Evolutionary conservation across 345 rosid species (phyloP).

Genomic region (Camelina neglecta): DNA sequence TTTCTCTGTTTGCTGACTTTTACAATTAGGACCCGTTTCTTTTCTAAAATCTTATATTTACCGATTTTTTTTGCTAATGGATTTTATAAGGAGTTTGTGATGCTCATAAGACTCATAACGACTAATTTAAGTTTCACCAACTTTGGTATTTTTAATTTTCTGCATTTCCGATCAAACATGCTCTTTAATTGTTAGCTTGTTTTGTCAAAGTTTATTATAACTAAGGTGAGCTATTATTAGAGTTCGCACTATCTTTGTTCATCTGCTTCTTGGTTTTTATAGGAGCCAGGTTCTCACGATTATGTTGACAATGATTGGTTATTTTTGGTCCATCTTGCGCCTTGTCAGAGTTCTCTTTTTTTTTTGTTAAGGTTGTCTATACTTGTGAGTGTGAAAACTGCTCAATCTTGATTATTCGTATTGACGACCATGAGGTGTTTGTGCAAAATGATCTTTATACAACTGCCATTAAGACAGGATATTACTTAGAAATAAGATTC

Average conservation of each 20-base stretch:
- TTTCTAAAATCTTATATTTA: neutral
- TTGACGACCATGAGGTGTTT: neutral
- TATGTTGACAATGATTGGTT: no score
- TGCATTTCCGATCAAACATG: neutral
- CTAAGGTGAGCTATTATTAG: neutral
- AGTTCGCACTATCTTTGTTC: neutral
- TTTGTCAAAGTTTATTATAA: neutral
- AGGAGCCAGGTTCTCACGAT: no score
- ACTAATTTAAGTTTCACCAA: neutral
- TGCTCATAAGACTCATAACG: neutral
- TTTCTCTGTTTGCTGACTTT: neutral
- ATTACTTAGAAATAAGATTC: neutral
- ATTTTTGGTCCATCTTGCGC: neutral
- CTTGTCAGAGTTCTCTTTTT: neutral
- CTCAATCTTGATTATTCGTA: neutral
- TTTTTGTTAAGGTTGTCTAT: neutral
- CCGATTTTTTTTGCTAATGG: neutral
- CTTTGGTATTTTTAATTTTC: neutral
- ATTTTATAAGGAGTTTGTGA: neutral
- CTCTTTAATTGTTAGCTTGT: neutral
- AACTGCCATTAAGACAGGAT: neutral
- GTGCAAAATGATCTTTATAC: neutral
- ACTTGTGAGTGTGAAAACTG: neutral
- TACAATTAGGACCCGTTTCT: neutral
- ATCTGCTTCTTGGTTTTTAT: neutral